Percentiles rank a stretch among this genome's conserved stretches.
These are phyloP conservation scores for Rhynchosporium graminicola DNA, from an alignment of 2,329 filamentous ascomycete species.

Conservation along the genomic window DNA sequence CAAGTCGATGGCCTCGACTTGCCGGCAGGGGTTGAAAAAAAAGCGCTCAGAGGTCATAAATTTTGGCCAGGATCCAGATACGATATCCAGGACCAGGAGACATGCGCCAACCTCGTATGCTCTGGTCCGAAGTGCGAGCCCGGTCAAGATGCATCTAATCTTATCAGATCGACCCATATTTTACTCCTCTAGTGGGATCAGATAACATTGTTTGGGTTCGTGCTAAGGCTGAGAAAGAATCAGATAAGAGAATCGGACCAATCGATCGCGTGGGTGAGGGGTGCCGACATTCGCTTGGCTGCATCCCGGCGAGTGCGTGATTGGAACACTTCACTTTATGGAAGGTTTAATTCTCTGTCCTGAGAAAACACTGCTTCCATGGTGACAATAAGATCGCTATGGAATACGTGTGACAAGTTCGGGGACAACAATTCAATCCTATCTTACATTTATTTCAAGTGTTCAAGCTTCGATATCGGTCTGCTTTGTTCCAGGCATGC, in stretches of 20 bases:
- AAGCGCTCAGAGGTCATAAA: neutral
- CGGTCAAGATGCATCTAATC: conserved; percentile 26
- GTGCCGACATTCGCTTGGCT: conserved; percentile 15
- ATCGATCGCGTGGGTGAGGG: neutral
- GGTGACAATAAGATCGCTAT: too few relatives aligned
- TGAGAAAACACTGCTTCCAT: too few relatives aligned
- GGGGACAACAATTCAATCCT: too few relatives aligned
- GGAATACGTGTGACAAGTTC: too few relatives aligned
- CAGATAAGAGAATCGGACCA: conserved; percentile 2
- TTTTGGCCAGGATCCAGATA: conserved; percentile 8
- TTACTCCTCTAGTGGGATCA: conserved; percentile 11
- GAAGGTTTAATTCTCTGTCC: too few relatives aligned
- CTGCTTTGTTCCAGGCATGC: too few relatives aligned
- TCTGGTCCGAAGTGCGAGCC: neutral
- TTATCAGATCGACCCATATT: conserved; percentile 26
- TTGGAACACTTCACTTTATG: conserved; percentile 6
- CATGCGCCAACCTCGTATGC: conserved; percentile 16
- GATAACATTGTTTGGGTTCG: conserved; percentile 20
- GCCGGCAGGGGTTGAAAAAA: neutral
- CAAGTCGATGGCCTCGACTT: conserved; percentile 1
- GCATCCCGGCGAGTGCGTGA: conserved; percentile 1
- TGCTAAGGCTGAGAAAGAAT: conserved; percentile 10
- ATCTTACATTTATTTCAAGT: too few relatives aligned
- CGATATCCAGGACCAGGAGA: neutral
- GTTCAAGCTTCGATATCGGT: too few relatives aligned